These are phyloP conservation scores for Podospora comata DNA, from an alignment of 495 filamentous ascomycete species.

Conservation along the genomic window DNA sequence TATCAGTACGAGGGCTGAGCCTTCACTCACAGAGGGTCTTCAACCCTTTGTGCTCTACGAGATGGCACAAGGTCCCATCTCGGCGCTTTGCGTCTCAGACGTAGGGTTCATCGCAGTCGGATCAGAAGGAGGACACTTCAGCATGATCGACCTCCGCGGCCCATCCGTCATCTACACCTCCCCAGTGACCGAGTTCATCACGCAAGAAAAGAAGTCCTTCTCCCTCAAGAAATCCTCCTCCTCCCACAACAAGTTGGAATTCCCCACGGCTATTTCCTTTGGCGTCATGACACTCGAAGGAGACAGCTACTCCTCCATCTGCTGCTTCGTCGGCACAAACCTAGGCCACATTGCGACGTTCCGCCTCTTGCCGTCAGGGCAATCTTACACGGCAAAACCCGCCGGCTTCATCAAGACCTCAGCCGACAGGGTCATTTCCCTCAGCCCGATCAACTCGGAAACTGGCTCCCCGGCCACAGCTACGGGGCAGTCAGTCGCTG, in stretches of 20 bases:
- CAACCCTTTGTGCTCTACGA: constrained; percentile 77
- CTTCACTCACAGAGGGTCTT: constrained; percentile 74
- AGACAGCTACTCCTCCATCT: constrained; percentile 91
- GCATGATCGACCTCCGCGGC: constrained; percentile 81
- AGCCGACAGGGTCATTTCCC: constrained; percentile 69
- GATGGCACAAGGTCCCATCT: constrained; percentile 75
- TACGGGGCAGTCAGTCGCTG: constrained; percentile 65
- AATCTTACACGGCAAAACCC: constrained; percentile 71
- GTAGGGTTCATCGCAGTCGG: constrained; percentile 88
- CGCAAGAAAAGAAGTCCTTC: constrained; percentile 66
- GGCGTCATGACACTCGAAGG: constrained; percentile 89
- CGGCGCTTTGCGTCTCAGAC: constrained; percentile 75
- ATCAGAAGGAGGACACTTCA: constrained; percentile 73
- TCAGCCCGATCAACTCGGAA: constrained; percentile 75
- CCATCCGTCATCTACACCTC: constrained; percentile 80
- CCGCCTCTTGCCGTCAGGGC: constrained; percentile 72
- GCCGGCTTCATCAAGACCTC: constrained; percentile 57
- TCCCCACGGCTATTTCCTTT: constrained; percentile 78
- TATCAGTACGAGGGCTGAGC: constrained; percentile 72
- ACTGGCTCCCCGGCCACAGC: constrained; percentile 72
- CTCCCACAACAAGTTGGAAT: constrained; percentile 53
- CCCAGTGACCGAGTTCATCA: constrained; percentile 62
- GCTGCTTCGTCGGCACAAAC: constrained; percentile 87
- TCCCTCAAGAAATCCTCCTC: constrained; percentile 50
- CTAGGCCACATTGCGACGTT: constrained; percentile 80